phyloP scores from a whole-genome alignment of 176 grass and related monocot species.

The Cenchrus americanus region DNA sequence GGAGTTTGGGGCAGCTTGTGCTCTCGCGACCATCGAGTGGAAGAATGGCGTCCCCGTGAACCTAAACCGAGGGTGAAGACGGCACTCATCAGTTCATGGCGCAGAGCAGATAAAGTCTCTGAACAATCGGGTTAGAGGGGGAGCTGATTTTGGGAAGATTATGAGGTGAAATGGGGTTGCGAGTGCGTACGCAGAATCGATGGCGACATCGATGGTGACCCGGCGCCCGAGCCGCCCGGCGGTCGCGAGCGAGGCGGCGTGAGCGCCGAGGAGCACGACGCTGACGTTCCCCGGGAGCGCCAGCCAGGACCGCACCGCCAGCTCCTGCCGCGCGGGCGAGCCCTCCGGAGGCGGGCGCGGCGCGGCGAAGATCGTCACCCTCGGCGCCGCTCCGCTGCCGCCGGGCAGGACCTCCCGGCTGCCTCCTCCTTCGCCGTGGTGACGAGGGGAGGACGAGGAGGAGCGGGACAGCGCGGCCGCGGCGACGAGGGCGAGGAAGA shows the following conservation, averaged over 20 bases:
- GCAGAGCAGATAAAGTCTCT: not conserved
- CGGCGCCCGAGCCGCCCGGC: constrained; percentile 47
- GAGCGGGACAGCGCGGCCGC: constrained; percentile 21
- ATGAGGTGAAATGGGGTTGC: not conserved
- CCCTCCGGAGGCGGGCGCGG: constrained; percentile 35
- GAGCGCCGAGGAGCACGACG: constrained; percentile 68
- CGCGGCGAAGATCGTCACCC: constrained; percentile 63
- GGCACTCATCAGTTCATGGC: not conserved
- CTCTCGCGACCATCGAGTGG: constrained; percentile 76
- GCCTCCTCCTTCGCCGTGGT: not conserved
- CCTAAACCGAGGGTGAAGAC: constrained; percentile 44
- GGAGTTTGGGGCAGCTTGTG: constrained; percentile 52
- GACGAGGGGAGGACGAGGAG: not conserved
- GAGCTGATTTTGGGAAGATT: not conserved
- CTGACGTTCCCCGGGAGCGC: constrained; percentile 60
- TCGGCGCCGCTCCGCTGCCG: not conserved
- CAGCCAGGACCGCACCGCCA: constrained; percentile 85
- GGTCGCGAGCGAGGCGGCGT: constrained; percentile 41
- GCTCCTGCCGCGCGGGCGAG: constrained; percentile 59
- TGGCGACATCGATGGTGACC: constrained; percentile 54
- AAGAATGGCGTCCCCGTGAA: constrained; percentile 81
- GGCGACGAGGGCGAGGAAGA: constrained; percentile 38
- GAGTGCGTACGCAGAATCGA: constrained; percentile 72
- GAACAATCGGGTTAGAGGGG: not conserved
- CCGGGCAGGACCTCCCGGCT: not conserved